phyloP scores from a whole-genome alignment of 2,329 filamentous ascomycete species.

The Arthrobotrys sinensis region DNA sequence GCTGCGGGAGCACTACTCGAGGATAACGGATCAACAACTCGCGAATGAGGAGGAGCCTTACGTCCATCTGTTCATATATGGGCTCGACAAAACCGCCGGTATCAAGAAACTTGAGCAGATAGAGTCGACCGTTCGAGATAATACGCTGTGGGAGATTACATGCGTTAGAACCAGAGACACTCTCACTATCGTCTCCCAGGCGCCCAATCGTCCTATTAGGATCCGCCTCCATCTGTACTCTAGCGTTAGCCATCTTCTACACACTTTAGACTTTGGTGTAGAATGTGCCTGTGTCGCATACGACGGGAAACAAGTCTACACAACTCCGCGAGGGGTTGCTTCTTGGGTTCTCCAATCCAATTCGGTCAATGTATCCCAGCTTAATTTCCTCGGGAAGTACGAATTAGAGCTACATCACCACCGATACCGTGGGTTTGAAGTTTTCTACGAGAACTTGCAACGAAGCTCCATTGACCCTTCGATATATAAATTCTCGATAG shows the following conservation, averaged over 20 bases:
- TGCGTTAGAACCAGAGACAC: conserved; percentile 86
- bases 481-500: conserved; percentile 86
- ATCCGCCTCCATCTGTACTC: conserved; percentile 91
- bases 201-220: conserved; percentile 84
- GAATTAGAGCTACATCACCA: conserved; percentile 90
- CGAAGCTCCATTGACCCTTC: conserved; percentile 83
- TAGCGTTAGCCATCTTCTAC: conserved; percentile 84
- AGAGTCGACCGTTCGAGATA: conserved; percentile 79
- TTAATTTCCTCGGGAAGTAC: conserved; percentile 80
- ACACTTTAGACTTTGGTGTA: conserved; percentile 83
- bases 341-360: conserved; percentile 87
- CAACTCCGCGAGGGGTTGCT: conserved; percentile 80
- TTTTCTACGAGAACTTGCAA: conserved; percentile 83
- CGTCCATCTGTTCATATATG: conserved; percentile 86
- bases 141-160: conserved; percentile 76
- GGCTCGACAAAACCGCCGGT: conserved; percentile 79
- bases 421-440: conserved; percentile 84
- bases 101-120: conserved; percentile 90
- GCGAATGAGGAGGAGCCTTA: background rate
- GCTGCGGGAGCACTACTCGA: conserved; percentile 82
- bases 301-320: conserved; percentile 84
- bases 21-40: conserved; percentile 65
- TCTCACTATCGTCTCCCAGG: conserved; percentile 86
- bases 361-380: conserved; percentile 82
- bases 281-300: conserved; percentile 85